These are phyloP conservation scores for Globisporangium megalacanthum DNA, from an alignment of 352 stramenopile species.

Conservation along the genomic window DNA sequence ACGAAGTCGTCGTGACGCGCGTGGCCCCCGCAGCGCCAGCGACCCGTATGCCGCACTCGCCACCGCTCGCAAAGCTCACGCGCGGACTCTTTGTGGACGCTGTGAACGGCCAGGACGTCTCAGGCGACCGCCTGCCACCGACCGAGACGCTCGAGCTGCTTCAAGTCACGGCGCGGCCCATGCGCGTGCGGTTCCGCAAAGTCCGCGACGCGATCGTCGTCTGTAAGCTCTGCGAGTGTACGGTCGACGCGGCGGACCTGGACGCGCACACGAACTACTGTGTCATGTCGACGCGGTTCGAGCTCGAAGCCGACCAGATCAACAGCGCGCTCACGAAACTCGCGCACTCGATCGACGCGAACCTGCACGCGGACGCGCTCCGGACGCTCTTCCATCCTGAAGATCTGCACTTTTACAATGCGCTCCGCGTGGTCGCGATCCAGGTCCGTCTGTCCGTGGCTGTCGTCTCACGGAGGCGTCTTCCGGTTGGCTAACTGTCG, in stretches of 20 bases:
- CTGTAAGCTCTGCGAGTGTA: constrained; percentile 79
- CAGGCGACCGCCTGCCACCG: constrained; percentile 13
- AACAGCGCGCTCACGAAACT: constrained; percentile 59
- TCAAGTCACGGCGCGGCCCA: constrained; percentile 50
- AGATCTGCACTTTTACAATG: constrained; percentile 68
- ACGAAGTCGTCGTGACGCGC: constrained; percentile 63
- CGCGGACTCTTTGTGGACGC: constrained; percentile 58
- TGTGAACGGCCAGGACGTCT: constrained; percentile 45
- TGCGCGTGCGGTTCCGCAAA: constrained; percentile 57
- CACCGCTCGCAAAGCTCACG: constrained; percentile 30
- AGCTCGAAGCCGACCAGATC: constrained; percentile 74
- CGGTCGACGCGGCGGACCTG: constrained; percentile 54
- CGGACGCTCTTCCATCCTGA: constrained; percentile 39
- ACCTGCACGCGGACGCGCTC: constrained; percentile 33
- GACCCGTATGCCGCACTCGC: constrained; percentile 34
- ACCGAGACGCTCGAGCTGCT: constrained; percentile 63
- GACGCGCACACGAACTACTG: constrained; percentile 80
- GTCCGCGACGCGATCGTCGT: constrained; percentile 41
- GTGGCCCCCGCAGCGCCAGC: constrained; percentile 31
- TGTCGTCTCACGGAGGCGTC: background rate
- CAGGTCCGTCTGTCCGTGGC: constrained; percentile 17
- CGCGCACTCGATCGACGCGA: constrained; percentile 50
- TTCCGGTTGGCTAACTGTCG: background rate
- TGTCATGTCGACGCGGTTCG: constrained; percentile 68
- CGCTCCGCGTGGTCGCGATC: constrained; percentile 61